Percentiles rank a stretch among this genome's conserved stretches.
These are phyloP conservation scores for Symbiodinium natans DNA, from an alignment of 73 alveolate genomes.

Conservation along the genomic window DNA sequence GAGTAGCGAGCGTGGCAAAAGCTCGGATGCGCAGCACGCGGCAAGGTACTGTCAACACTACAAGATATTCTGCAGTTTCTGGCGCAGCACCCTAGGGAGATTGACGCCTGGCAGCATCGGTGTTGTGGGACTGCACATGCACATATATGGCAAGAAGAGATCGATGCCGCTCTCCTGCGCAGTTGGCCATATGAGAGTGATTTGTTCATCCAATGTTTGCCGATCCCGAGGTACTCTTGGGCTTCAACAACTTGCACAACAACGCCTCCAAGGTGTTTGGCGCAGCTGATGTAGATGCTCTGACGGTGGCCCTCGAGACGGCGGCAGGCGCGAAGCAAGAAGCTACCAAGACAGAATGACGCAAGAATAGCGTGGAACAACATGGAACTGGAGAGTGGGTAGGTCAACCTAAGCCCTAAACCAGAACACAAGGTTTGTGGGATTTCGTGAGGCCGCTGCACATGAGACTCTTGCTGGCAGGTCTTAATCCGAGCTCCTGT, in stretches of 20 bases:
- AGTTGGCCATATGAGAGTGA: too few relatives aligned
- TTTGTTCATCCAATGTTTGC: too few relatives aligned
- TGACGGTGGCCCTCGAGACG: conserved; percentile 29
- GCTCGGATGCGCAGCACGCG: background rate
- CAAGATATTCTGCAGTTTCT: conserved; percentile 29
- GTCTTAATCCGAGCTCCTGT: too few relatives aligned
- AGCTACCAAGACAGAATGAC: too few relatives aligned
- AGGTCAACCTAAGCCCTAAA: too few relatives aligned
- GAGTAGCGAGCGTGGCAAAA: background rate
- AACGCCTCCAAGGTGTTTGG: conserved; percentile 19
- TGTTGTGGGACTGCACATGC: background rate
- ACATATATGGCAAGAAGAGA: too few relatives aligned
- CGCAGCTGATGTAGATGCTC: background rate
- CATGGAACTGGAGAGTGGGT: too few relatives aligned
- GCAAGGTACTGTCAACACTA: conserved; percentile 51
- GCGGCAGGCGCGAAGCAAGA: conserved; percentile 17
- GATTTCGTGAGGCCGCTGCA: too few relatives aligned
- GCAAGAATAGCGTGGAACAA: too few relatives aligned
- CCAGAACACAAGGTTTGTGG: too few relatives aligned
- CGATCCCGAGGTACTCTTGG: conserved; percentile 71
- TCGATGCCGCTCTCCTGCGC: too few relatives aligned
- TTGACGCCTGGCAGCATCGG: conserved; percentile 4
- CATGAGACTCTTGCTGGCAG: too few relatives aligned
- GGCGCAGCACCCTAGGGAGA: conserved; percentile 17
- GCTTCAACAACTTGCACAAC: conserved; percentile 86